These are phyloP conservation scores for Vanrija sp. DNA, from an alignment of 1,284 basidiomycete species.

Conservation along the genomic window DNA sequence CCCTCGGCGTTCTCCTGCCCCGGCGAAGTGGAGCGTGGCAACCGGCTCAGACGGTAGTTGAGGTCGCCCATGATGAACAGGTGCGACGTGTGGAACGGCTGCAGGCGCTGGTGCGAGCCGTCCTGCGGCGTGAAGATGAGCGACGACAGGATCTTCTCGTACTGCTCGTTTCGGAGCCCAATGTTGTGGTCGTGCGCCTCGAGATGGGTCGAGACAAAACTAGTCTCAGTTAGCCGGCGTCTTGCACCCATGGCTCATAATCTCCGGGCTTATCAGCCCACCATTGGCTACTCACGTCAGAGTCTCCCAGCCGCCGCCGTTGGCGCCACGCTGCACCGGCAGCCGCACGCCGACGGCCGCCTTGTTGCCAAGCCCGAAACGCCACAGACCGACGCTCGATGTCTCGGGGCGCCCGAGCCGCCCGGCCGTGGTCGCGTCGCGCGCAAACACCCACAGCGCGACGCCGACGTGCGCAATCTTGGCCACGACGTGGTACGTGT, in stretches of 20 bases:
- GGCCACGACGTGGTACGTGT: conserved; percentile 39
- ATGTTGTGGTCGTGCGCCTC: conserved; percentile 76
- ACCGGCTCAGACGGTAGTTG: conserved; percentile 74
- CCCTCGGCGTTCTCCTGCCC: conserved; percentile 28
- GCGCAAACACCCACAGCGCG: conserved; percentile 47
- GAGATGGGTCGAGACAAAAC: conserved; percentile 89
- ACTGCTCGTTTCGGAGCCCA: conserved; percentile 70
- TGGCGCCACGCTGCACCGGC: conserved; percentile 56
- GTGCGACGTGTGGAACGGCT: conserved; percentile 74
- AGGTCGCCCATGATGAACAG: conserved; percentile 84
- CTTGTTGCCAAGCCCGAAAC: conserved; percentile 82
- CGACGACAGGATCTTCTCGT: conserved; percentile 68
- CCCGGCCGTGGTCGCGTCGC: conserved; percentile 32
- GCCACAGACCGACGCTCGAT: conserved; percentile 39
- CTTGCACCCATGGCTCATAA: background rate
- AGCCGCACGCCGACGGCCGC: conserved; percentile 87
- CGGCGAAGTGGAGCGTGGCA: conserved; percentile 32
- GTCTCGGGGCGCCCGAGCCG: conserved; percentile 33
- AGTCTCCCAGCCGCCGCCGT: conserved; percentile 62
- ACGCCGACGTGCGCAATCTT: conserved; percentile 42
- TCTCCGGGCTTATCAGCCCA: background rate
- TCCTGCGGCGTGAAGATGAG: conserved; percentile 69
- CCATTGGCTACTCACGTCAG: conserved; percentile 66
- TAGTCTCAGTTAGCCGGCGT: conserved; percentile 43
- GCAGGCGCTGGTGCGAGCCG: conserved; percentile 53